Evolutionary conservation across 805 yeast genomes (phyloP).

Genomic region (Saturnispora hagleri): DNA sequence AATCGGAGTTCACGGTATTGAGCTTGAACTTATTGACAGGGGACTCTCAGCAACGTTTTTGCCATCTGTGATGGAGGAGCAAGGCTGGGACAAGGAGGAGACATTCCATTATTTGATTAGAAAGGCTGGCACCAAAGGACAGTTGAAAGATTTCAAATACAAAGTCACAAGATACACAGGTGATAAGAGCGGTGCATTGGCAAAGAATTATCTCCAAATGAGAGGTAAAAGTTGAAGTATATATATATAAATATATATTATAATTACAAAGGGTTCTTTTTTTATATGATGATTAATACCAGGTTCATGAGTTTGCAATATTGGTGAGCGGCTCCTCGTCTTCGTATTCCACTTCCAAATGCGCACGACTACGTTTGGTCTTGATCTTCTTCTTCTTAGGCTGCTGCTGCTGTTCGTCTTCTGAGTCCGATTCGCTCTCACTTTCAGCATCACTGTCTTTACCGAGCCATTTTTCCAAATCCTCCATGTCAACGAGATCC

Average conservation of each 20-base stretch:
- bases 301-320: constrained; percentile 13
- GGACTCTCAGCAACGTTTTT: constrained; percentile 64
- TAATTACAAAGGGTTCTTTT: neutral
- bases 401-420: constrained; percentile 30
- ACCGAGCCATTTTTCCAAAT: constrained; percentile 77
- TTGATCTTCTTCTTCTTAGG: constrained; percentile 40
- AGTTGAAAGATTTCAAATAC: constrained; percentile 16
- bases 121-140: constrained; percentile 50
- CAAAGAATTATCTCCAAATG: neutral
- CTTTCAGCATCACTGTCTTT: constrained; percentile 27
- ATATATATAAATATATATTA: neutral
- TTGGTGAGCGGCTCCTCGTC: constrained; percentile 33
- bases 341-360: constrained; percentile 76
- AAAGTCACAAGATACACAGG: constrained; percentile 50
- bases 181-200: constrained; percentile 27
- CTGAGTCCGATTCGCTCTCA: constrained; percentile 22
- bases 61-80: constrained; percentile 86
- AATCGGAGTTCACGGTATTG: constrained; percentile 74
- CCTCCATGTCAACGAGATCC: constrained; percentile 87
- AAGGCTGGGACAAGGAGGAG: constrained; percentile 66
- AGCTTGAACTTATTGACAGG: constrained; percentile 2
- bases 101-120: constrained; percentile 62
- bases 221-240: neutral
- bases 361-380: constrained; percentile 55
- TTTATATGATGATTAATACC: neutral